Conservation (phyloP, 2,329 filamentous ascomycete species). For the Aspergillus sp. region DNA sequence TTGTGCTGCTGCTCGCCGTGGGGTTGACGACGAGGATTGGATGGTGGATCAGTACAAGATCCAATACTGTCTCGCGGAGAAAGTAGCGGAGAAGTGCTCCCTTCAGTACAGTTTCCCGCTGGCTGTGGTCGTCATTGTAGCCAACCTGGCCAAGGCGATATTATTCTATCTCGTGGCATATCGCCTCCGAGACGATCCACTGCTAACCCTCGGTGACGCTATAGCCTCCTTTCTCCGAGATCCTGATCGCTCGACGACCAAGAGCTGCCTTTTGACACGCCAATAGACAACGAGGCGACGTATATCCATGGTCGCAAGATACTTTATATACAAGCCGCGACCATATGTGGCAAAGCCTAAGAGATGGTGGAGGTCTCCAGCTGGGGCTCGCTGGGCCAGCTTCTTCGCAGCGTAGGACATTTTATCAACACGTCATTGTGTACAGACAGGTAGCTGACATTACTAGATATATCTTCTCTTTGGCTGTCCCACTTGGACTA, state of each 20-base stretch:
- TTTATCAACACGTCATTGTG: not conserved
- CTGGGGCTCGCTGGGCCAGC: not conserved
- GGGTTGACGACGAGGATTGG: not conserved
- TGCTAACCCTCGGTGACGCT: no score
- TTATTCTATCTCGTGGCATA: not conserved
- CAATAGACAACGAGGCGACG: no score
- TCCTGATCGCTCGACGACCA: no score
- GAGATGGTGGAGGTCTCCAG: not conserved
- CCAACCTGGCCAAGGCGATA: constrained; percentile 14
- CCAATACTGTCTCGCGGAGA: constrained; percentile 16
- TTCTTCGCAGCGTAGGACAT: not conserved
- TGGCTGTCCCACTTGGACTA: not conserved
- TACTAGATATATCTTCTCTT: not conserved
- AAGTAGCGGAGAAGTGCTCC: constrained; percentile 19
- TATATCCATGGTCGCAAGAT: no score
- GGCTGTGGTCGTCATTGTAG: constrained; percentile 19
- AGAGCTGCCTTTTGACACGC: no score
- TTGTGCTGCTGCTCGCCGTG: no score
- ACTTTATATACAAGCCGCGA: not conserved
- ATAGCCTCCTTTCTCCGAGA: no score
- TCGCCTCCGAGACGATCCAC: not conserved
- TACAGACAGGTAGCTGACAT: no score
- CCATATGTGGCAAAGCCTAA: not conserved
- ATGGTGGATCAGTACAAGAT: not conserved
- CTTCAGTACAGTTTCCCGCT: constrained; percentile 19